Conservation (phyloP, 257 asterid species). For the Nyctanthes arbortristis region DNA sequence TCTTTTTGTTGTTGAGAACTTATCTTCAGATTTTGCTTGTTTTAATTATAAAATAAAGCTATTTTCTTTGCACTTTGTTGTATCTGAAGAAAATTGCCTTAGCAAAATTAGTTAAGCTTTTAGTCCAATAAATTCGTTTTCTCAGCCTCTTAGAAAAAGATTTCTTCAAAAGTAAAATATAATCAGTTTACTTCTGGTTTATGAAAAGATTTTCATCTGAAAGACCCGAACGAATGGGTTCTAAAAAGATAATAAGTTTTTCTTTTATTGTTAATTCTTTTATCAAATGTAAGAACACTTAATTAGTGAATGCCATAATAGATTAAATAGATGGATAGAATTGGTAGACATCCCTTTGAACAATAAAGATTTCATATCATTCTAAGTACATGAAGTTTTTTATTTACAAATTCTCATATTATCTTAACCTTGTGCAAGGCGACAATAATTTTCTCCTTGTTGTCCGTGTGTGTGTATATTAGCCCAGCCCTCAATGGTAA, state of each 20-base stretch:
- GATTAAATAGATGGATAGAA: background rate
- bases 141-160: background rate
- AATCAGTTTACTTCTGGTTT: background rate
- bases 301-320: background rate
- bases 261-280: no score
- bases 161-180: background rate
- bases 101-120: constrained; percentile 11
- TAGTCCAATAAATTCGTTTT: background rate
- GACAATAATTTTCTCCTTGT: background rate
- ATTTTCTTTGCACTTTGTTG: background rate
- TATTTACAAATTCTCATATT: background rate
- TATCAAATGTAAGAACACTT: background rate
- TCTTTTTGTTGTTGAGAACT: background rate
- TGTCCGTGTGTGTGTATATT: background rate
- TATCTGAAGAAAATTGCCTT: constrained; percentile 5
- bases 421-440: background rate
- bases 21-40: background rate
- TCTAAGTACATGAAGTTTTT: background rate
- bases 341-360: background rate
- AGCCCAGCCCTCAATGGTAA: background rate
- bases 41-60: background rate
- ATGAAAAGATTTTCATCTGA: background rate
- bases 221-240: background rate
- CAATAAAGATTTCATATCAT: no score
- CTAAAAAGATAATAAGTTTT: background rate